phyloP scores from a whole-genome alignment of 371 early-diverging fungal genomes.

The Cokeromyces recurvatus region DNA sequence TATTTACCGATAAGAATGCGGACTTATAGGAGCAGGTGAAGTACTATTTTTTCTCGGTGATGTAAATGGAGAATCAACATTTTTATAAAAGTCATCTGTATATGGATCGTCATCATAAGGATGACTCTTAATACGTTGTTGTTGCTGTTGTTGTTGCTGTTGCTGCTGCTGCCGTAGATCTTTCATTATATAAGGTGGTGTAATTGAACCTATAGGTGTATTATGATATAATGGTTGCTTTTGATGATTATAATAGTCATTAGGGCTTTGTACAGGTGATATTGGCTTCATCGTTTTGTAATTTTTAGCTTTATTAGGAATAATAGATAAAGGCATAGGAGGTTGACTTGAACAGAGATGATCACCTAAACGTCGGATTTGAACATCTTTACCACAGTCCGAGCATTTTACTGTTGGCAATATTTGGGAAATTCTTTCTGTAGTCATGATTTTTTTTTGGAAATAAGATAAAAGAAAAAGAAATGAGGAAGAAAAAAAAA shows the following conservation, averaged over 20 bases:
- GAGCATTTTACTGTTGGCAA: conserved; percentile 59
- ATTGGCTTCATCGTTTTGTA: conserved; percentile 3
- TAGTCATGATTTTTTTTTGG: conserved; percentile 14
- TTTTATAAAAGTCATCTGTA: conserved; percentile 18
- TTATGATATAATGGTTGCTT: background rate
- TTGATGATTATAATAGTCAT: background rate
- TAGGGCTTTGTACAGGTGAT: conserved; percentile 25
- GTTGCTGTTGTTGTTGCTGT: background rate
- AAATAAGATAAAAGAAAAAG: background rate
- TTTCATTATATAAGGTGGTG: conserved; percentile 29
- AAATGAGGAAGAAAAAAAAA: conserved; percentile 4
- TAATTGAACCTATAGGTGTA: conserved; percentile 13
- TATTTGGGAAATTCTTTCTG: conserved; percentile 56
- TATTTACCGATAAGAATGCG: conserved; percentile 23
- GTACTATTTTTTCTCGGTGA: conserved; percentile 34
- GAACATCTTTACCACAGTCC: conserved; percentile 60
- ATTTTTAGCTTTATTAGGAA: conserved; percentile 9
- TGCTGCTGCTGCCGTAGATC: conserved; percentile 8
- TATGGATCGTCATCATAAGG: conserved; percentile 7
- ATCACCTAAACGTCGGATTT: conserved; percentile 51
- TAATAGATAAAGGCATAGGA: conserved; percentile 51
- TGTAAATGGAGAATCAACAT: conserved; percentile 5
- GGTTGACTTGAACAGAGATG: conserved; percentile 56
- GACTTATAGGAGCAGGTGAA: conserved; percentile 39
- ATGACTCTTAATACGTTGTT: conserved; percentile 10